Conservation (phyloP, 176 grass and related monocot genomes). For the Oryza rufipogon region DNA sequence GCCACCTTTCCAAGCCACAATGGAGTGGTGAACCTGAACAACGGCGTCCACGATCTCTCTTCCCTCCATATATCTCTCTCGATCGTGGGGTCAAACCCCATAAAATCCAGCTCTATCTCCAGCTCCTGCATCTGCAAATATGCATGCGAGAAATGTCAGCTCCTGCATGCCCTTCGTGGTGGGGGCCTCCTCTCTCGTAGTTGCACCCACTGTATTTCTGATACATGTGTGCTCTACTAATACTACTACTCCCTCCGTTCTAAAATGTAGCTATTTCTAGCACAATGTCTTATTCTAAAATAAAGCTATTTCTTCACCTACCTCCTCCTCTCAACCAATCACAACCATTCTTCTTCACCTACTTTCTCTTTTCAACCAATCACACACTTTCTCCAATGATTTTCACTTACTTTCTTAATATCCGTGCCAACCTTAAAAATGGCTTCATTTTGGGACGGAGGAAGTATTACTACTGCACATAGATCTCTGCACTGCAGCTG, state of each 20-base stretch:
- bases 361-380: no score
- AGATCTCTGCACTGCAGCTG: background rate
- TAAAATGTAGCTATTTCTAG: no score
- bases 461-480: background rate
- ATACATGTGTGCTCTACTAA: background rate
- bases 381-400: no score
- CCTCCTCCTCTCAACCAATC: no score
- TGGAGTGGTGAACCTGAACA: background rate
- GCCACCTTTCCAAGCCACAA: conserved; percentile 26
- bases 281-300: fast-evolving
- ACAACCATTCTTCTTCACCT: no score
- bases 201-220: background rate
- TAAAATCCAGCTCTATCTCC: background rate
- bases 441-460: no score
- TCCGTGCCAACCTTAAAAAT: no score
- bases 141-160: background rate
- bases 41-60: background rate
- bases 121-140: background rate
- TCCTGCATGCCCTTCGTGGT: background rate
- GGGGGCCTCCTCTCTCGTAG: background rate
- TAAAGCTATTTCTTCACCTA: no score
- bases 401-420: no score
- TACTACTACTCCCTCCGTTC: background rate
- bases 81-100: conserved; percentile 1
- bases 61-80: background rate